phyloP scores from a whole-genome alignment of 2,329 filamentous ascomycete species.

The Beauveria asiatica region DNA sequence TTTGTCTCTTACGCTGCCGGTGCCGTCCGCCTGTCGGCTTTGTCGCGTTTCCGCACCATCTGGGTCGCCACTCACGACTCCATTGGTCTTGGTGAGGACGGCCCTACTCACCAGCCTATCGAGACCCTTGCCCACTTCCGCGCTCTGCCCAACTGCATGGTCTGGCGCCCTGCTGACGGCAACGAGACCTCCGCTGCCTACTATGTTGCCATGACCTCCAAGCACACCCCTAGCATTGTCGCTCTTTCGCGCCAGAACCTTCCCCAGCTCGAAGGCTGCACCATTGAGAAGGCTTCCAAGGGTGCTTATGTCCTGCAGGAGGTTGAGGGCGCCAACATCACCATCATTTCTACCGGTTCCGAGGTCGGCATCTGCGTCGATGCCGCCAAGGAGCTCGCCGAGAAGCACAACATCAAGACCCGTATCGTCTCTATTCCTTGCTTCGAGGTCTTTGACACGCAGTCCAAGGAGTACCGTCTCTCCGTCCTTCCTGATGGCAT shows the following conservation, averaged over 20 bases:
- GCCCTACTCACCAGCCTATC: conserved; percentile 97
- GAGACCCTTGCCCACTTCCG: conserved; percentile 98
- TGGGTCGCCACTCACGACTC: conserved; percentile 98
- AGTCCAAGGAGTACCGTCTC: conserved; percentile 91
- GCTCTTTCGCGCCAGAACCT: conserved; percentile 97
- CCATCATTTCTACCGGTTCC: conserved; percentile 88
- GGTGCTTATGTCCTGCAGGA: conserved; percentile 90
- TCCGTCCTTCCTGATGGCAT: conserved; percentile 89
- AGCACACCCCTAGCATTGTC: conserved; percentile 84
- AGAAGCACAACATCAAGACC: conserved; percentile 78
- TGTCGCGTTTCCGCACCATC: conserved; percentile 85
- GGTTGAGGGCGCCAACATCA: conserved; percentile 73
- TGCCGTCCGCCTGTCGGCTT: conserved; percentile 84
- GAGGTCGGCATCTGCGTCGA: conserved; percentile 93
- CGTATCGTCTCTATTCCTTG: conserved; percentile 94
- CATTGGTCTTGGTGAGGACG: conserved; percentile 97
- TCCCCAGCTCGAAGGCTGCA: conserved; percentile 91
- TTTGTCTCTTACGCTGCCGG: conserved; percentile 97
- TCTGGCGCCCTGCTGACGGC: conserved; percentile 96
- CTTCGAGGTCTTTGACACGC: conserved; percentile 92
- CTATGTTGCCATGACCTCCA: conserved; percentile 86
- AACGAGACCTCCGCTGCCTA: conserved; percentile 98
- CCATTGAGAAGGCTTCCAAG: conserved; percentile 82
- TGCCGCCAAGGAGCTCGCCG: conserved; percentile 81
- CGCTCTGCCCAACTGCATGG: conserved; percentile 97